A percentile compares a stretch with the other conserved stretches of the same genome.
Evolutionary conservation across 2,329 filamentous ascomycete species (phyloP).

Genomic region (Paraphoma chrysanthemicola): DNA sequence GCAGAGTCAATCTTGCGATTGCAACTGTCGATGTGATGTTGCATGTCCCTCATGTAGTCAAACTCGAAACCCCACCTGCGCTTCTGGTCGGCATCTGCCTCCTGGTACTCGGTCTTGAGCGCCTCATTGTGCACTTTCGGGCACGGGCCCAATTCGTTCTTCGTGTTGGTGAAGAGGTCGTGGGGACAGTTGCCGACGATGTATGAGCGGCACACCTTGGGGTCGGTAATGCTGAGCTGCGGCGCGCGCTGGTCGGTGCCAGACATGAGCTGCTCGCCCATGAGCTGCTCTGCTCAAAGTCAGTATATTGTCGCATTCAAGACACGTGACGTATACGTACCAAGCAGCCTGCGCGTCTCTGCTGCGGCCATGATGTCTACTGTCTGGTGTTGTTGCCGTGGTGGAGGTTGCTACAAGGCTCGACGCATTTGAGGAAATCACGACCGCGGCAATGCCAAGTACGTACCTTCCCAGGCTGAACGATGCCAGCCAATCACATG

Average conservation of each 20-base stretch:
- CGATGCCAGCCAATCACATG: conserved; percentile 29
- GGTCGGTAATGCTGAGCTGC: conserved; percentile 86
- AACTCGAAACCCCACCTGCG: conserved; percentile 89
- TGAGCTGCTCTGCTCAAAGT: conserved; percentile 75
- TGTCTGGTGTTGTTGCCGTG: conserved; percentile 9
- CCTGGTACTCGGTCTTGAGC: conserved; percentile 87
- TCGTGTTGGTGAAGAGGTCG: conserved; percentile 99
- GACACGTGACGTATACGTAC: conserved; percentile 50
- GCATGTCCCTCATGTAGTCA: conserved; percentile 95
- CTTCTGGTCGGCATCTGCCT: conserved; percentile 72
- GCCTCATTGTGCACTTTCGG: conserved; percentile 87
- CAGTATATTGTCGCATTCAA: conserved; percentile 9
- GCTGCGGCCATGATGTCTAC: conserved; percentile 83
- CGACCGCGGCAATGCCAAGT: conserved; percentile 31
- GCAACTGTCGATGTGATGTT: conserved; percentile 96
- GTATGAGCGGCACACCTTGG: conserved; percentile 94
- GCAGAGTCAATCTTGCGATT: conserved; percentile 91
- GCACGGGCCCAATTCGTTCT: conserved; percentile 93
- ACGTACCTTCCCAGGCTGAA: not conserved
- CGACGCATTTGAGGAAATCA: conserved; percentile 26
- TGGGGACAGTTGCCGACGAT: conserved; percentile 94
- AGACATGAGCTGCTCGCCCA: conserved; percentile 76
- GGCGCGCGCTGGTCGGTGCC: conserved; percentile 77
- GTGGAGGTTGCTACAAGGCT: conserved; percentile 2
- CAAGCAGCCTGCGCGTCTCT: conserved; percentile 96